Evolutionary conservation across 2,329 filamentous ascomycete genomes (phyloP), one percentile per base, ranked within the genome.

Genomic region (Pyricularia sp.): DNA sequence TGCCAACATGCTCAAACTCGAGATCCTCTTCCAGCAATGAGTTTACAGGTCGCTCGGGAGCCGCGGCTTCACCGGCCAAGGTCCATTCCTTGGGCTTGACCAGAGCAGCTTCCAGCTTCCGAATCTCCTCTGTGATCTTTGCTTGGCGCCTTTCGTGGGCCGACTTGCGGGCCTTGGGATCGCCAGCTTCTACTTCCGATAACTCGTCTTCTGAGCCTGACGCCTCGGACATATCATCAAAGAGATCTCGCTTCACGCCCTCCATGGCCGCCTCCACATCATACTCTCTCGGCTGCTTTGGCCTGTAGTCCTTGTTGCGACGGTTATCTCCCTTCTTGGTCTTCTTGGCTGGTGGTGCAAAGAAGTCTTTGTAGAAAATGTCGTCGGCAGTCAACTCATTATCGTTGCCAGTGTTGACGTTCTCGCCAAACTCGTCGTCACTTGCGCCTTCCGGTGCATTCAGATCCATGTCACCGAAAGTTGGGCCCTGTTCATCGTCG

Each of bases 1-100:
- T 99, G 75, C 95, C 95, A 26, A 92, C 88, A 74, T 96, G 89
- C 80, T 99, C 95, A 76, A 98, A 99, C 72, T 98, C 94, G 30
- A 99, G 86, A 74, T 98, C 93, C 80, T 98, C 89, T 76, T 98
- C 94, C 0, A 99, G 87, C 2, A 99, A 85, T 0, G 94, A 97
- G 81, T 99, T 98, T 68, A 93, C 77, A 0, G 95, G 95, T 50
- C 95, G 87, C 73, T 95, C 92, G 0, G 84, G 84, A 1, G 92
- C 94, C 66, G 88, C 86, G 4, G 94, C 94, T 83, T 99, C 95
- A 75, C 95, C 95, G 11, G 91, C 86, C 68, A 98, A 82, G 23
- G 92, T 91, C 95, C 95, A 99, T 75, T 94, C 88, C 70, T 93
- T 90, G 80, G 97, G 96, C 33, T 92, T 91, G 0, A 98, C 90